These are phyloP conservation scores for Lachnellula hyalina DNA, from an alignment of 2,329 filamentous ascomycete species.

Conservation along the genomic window DNA sequence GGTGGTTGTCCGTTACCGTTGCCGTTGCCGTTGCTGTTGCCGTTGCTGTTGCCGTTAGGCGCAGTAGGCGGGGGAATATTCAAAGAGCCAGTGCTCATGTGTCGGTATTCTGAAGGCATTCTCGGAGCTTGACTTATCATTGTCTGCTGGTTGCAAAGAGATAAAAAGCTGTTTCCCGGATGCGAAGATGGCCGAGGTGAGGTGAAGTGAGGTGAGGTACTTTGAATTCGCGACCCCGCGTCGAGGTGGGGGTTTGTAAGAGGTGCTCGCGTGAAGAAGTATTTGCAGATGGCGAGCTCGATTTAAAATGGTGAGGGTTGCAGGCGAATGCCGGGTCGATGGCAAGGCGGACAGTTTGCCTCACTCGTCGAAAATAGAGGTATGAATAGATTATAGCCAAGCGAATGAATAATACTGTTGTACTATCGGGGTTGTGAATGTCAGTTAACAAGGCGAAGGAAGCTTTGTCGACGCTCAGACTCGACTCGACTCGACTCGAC, in stretches of 20 bases:
- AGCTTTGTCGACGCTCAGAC: background rate
- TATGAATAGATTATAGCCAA: background rate
- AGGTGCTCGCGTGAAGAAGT: slow-evolving; percentile 9
- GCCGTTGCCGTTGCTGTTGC: slow-evolving; percentile 14
- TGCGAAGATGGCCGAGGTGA: slow-evolving; percentile 1
- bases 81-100: slow-evolving; percentile 50
- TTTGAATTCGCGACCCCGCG: slow-evolving; percentile 19
- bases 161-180: background rate
- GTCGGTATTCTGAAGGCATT: slow-evolving; percentile 45
- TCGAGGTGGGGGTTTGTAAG: slow-evolving; percentile 20
- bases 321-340: background rate
- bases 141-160: background rate
- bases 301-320: background rate
- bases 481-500: too few relatives aligned
- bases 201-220: background rate
- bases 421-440: background rate
- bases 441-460: background rate
- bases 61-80: slow-evolving; percentile 25
- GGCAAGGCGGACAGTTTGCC: slow-evolving; percentile 1
- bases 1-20: slow-evolving; percentile 40
- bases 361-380: background rate
- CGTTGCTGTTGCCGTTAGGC: slow-evolving; percentile 14
- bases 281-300: background rate
- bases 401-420: too few relatives aligned
- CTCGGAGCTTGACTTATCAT: slow-evolving; percentile 22